phyloP scores from a whole-genome alignment of 2,329 filamentous ascomycete species.

The Colletotrichum higginsianum region DNA sequence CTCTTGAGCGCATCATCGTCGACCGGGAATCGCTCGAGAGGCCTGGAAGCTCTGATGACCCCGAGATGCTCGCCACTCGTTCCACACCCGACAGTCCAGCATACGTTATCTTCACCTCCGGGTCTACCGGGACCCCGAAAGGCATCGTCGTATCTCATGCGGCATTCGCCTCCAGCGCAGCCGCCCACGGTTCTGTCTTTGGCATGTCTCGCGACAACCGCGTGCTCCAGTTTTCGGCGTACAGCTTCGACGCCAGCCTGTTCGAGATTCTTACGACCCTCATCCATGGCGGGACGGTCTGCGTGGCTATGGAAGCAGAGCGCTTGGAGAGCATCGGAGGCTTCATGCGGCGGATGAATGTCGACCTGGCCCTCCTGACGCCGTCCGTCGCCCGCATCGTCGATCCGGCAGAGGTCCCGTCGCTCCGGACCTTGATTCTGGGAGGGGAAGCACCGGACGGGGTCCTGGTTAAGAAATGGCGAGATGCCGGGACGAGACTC shows the following conservation, averaged over 20 bases:
- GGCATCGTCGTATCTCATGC: slow-evolving; percentile 56
- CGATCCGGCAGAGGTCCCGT: slow-evolving; percentile 4
- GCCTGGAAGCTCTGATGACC: background rate
- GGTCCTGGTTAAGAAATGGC: slow-evolving; percentile 39
- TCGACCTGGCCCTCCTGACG: slow-evolving; percentile 24
- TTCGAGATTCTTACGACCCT: slow-evolving; percentile 55
- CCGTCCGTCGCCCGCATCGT: slow-evolving; percentile 36
- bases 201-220: slow-evolving; percentile 19
- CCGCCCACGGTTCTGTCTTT: slow-evolving; percentile 35
- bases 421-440: slow-evolving; percentile 14
- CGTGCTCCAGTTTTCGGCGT: slow-evolving; percentile 49
- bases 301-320: slow-evolving; percentile 56
- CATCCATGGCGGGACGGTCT: slow-evolving; percentile 55
- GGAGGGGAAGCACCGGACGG: slow-evolving; percentile 29
- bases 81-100: slow-evolving; percentile 42
- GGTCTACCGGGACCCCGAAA: slow-evolving; percentile 64
- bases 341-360: background rate
- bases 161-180: slow-evolving; percentile 44
- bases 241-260: slow-evolving; percentile 57
- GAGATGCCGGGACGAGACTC: slow-evolving; percentile 45
- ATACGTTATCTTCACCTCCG: slow-evolving; percentile 57
- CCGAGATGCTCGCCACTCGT: background rate
- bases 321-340: slow-evolving; percentile 45
- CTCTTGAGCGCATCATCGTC: background rate
- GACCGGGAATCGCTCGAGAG: slow-evolving; percentile 55